Percentiles rank a stretch among this genome's conserved stretches.
These are phyloP conservation scores for Leccinum variicolor DNA, from an alignment of 768 basidiomycete genomes.

Conservation along the genomic window DNA sequence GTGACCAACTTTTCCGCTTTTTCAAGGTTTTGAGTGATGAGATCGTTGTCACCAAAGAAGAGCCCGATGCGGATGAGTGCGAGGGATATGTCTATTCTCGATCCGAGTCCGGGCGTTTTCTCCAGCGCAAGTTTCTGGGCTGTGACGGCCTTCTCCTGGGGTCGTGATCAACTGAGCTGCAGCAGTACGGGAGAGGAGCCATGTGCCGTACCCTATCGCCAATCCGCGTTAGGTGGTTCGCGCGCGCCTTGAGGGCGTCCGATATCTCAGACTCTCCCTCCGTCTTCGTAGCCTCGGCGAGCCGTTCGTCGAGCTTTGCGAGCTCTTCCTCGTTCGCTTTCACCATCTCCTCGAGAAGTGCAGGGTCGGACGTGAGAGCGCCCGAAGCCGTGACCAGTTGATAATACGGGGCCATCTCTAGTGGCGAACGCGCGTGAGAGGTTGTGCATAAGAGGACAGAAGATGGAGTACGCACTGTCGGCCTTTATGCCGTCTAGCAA, in stretches of 20 bases:
- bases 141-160: conserved; percentile 72
- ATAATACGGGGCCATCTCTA: conserved; percentile 91
- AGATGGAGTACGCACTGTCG: conserved; percentile 56
- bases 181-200: not conserved
- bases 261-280: conserved; percentile 93
- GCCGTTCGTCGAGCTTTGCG: conserved; percentile 66
- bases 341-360: conserved; percentile 25
- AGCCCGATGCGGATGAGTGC: conserved; percentile 86
- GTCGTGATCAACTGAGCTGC: not conserved
- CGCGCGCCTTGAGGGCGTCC: conserved; percentile 80
- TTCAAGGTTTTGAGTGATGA: conserved; percentile 68
- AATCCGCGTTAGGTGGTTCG: conserved; percentile 83
- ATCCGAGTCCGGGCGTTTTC: conserved; percentile 91
- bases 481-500: conserved; percentile 73
- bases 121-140: conserved; percentile 83
- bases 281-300: conserved; percentile 84
- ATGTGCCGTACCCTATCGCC: conserved; percentile 62
- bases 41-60: conserved; percentile 77
- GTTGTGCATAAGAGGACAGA: not conserved
- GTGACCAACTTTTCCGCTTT: conserved; percentile 74
- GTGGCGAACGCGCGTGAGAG: not conserved
- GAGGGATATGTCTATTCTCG: conserved; percentile 89
- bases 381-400: conserved; percentile 50
- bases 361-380: conserved; percentile 41
- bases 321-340: conserved; percentile 71